Conservation (phyloP, 1,284 basidiomycete species). For the Malassezia yamatoensis region DNA sequence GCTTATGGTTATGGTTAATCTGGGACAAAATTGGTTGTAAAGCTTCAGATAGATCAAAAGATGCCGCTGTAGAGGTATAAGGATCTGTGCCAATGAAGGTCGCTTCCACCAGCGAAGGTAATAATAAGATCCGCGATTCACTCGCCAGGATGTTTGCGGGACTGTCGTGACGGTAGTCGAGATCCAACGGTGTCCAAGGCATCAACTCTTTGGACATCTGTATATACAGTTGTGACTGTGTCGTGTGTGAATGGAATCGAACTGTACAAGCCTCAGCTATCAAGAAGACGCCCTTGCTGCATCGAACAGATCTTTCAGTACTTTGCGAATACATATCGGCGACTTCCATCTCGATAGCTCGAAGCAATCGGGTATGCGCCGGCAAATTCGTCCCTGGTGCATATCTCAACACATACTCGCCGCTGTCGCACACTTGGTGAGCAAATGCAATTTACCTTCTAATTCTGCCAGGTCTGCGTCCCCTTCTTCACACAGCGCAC, state of each 20-base stretch:
- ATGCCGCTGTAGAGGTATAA: not conserved
- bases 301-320: not conserved
- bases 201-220: not conserved
- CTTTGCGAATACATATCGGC: not conserved
- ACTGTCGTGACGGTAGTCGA: not conserved
- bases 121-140: not conserved
- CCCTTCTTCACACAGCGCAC: not conserved
- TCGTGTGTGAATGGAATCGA: conserved; percentile 3
- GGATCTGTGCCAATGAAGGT: not conserved
- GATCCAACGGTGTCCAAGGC: conserved; percentile 7
- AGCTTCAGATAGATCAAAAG: not conserved
- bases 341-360: not conserved
- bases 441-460: not conserved
- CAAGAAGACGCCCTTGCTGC: not conserved
- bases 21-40: not conserved
- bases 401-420: not conserved
- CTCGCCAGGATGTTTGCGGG: not conserved
- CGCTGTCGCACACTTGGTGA: not conserved
- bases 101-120: conserved; percentile 6
- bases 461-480: not conserved
- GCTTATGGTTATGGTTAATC: not conserved
- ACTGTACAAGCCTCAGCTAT: not conserved
- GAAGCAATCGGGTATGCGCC: not conserved
- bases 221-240: not conserved
- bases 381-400: not conserved